Base-by-base conservation (phyloP, 768 basidiomycete species). In the Mycena chlorophos region DNA sequence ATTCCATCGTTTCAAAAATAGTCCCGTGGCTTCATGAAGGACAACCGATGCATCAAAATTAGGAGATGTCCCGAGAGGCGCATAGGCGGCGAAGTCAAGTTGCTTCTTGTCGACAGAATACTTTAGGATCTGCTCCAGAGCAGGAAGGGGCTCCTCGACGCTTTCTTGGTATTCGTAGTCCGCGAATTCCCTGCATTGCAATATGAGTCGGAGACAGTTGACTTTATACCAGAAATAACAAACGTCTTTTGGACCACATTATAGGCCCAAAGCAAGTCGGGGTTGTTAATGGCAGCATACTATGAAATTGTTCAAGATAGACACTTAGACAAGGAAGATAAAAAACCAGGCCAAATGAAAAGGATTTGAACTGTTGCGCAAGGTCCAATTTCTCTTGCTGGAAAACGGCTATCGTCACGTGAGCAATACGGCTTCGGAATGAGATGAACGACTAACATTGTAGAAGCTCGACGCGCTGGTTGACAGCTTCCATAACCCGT, bases 321-420 rank as follows among this genome's bases (percentile, higher is more conserved):
- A 28, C 2, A 1, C 30, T 2, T 6, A 5, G 27, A 2, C 16
- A 5, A 3, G 10, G 20, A 19, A 37, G 6, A 29, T 14, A n/a
- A 60, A 64, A 6, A 47, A 67, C 69, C 42, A 70, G n/a, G 0
- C 66, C 68, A 51, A 63, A 61, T 1, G 69, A 58, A 40, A 65
- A 64, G 0, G 47, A 49, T 20, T 61, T 61, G 46, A 68, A 68
- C 26, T 63, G 60, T 20, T 57, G 40, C 2, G 26, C 52, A 2
- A 54, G 25, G 40, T 63, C 60, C 2, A 63, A 30, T 26, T 55
- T 63, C 45, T 62, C 64, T 31, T 65, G 62, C 31, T 52, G 52
- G 48, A 66, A 68, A 16, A 63, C 51, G 2, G 62, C 65, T 67
- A 49, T 30, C 4, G 42, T 4, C 14, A 12, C 16, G 8, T 19